phyloP scores from a whole-genome alignment of 225 moss, liverwort and hornwort genomes.

The Sphagnum contortum region DNA sequence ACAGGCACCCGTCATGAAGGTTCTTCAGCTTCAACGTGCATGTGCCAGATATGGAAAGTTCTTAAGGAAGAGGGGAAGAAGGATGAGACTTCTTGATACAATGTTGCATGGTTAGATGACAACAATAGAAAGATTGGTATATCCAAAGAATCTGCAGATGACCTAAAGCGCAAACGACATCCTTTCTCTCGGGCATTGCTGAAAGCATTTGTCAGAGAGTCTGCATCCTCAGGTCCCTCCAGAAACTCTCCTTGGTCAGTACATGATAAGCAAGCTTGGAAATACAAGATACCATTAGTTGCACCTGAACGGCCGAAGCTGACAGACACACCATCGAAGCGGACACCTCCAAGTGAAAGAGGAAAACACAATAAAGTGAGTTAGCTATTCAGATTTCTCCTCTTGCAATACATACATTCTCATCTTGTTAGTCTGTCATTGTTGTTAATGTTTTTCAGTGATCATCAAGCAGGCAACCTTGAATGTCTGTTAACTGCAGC shows the following conservation, averaged over 20 bases:
- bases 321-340: conserved; percentile 38
- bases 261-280: conserved; percentile 75
- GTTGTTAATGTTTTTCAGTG: too few species aligned
- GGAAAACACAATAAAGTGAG: not conserved
- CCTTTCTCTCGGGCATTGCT: conserved; percentile 85
- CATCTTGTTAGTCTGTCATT: too few species aligned
- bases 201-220: conserved; percentile 86
- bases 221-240: conserved; percentile 61
- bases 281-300: conserved; percentile 69
- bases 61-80: conserved; percentile 36
- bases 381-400: too few species aligned
- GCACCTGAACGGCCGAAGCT: conserved; percentile 18
- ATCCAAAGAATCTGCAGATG: conserved; percentile 44
- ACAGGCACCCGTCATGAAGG: conserved; percentile 58
- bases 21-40: conserved; percentile 10
- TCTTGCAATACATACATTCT: too few species aligned
- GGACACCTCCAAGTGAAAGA: conserved; percentile 23
- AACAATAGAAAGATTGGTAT: conserved; percentile 59
- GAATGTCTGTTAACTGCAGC: too few species aligned
- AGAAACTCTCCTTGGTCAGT: conserved; percentile 83
- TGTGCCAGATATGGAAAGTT: conserved; percentile 75
- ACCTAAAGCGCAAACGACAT: conserved; percentile 65
- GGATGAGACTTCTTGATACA: conserved; percentile 61
- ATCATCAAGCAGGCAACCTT: too few species aligned
- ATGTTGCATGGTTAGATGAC: conserved; percentile 87